Evolutionary conservation across 2,329 filamentous ascomycete genomes (phyloP).

Genomic region (Bertia moriformis): DNA sequence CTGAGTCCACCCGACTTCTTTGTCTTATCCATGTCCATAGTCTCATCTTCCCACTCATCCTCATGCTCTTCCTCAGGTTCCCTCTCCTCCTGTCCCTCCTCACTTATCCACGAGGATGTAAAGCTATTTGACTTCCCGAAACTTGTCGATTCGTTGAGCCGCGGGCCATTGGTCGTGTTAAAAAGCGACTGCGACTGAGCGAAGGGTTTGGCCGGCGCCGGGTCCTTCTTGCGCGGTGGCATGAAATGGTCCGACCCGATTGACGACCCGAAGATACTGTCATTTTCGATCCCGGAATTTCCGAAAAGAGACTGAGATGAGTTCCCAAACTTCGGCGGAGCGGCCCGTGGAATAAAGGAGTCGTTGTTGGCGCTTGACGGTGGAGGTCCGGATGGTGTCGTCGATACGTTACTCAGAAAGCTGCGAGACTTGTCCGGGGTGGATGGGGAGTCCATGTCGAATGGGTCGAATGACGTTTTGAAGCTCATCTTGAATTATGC

Average conservation of each 20-base stretch:
- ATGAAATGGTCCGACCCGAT: not conserved
- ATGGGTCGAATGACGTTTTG: not conserved
- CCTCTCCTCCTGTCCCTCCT: not conserved
- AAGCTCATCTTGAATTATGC: slow-evolving; percentile 1
- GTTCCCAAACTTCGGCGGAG: not conserved
- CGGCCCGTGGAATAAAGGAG: not conserved
- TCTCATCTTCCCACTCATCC: not conserved
- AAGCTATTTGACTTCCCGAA: not conserved
- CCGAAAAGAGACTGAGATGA: not conserved
- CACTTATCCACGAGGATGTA: not conserved
- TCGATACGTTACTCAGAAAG: not conserved
- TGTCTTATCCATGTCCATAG: not conserved
- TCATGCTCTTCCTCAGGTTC: not conserved
- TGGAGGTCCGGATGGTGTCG: not conserved
- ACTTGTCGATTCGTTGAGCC: not conserved
- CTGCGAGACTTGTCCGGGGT: not conserved
- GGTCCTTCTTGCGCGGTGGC: not conserved
- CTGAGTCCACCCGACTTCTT: not conserved
- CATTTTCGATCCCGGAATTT: not conserved
- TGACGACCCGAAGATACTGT: not conserved
- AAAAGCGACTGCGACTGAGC: not conserved
- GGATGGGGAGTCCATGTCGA: not conserved
- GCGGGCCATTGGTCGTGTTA: not conserved
- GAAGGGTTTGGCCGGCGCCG: not conserved
- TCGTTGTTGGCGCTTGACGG: not conserved